Evolutionary conservation across 139 green algal genomes (phyloP), one percentile per base, ranked within the genome.

Genomic region (Closterium sp.): DNA sequence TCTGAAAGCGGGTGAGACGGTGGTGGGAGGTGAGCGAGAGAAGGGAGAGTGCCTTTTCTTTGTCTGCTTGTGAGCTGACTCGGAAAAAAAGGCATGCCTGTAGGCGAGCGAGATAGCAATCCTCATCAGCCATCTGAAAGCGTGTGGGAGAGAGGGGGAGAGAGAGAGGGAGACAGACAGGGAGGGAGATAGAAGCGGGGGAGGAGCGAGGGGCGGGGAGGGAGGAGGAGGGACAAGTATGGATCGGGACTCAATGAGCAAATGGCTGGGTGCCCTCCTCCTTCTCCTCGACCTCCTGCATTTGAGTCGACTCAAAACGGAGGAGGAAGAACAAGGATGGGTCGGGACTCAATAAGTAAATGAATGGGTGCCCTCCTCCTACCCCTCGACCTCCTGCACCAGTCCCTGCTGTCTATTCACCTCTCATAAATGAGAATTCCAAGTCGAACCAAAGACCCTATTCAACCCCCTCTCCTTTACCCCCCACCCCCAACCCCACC

Each of bases 31-130:
- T 66, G 38, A 66, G n/a, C n/a, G n/a, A n/a, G n/a, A 6, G 38
- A 66, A 8, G 38, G 38, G 38, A 8, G 2, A 66, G 38, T 1
- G 3, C 16, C 16, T 87, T n/a, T n/a, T n/a, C n/a, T n/a, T n/a
- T n/a, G n/a, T n/a, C n/a, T n/a, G n/a, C n/a, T n/a, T n/a, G n/a
- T n/a, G n/a, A n/a, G n/a, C n/a, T n/a, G n/a, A n/a, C n/a, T n/a
- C n/a, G n/a, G n/a, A n/a, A n/a, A n/a, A n/a, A n/a, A n/a, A 93
- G 76, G 6, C 91, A 88, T 31, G 91, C 91, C 31, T 93, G 88
- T 34, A 93, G 33, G 89, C 93, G 93, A 21, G 91, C 88, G 31
- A 93, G 33, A 33, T 93, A 93, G 0, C 33, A 19, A n/a, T 93
- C 91, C 16, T 93, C 91, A 10, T 88, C 69, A 8, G 30, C 28